These are phyloP conservation scores for Inonotus obliquus DNA, from an alignment of 1,284 basidiomycete genomes.

Conservation along the genomic window DNA sequence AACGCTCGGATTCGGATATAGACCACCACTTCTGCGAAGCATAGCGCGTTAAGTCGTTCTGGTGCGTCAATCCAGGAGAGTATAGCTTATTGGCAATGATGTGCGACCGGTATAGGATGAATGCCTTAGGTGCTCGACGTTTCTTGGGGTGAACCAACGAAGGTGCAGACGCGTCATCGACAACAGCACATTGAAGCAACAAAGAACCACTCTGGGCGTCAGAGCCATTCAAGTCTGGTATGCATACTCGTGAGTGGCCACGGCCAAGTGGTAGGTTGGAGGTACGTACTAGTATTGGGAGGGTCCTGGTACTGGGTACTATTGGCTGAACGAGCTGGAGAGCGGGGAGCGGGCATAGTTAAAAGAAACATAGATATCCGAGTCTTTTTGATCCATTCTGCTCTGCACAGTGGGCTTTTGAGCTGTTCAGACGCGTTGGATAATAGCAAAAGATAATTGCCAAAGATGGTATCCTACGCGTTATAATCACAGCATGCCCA, in stretches of 20 bases:
- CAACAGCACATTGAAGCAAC: neutral
- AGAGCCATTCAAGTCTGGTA: neutral
- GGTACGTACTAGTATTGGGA: too few relatives aligned
- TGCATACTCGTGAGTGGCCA: neutral
- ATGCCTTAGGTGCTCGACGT: constrained; percentile 4
- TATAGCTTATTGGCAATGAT: neutral
- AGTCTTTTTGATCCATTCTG: constrained; percentile 1
- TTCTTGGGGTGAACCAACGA: neutral
- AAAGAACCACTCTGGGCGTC: neutral
- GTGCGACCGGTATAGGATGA: constrained; percentile 10
- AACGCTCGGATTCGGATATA: neutral
- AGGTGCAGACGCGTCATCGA: too few relatives aligned
- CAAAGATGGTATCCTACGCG: too few relatives aligned
- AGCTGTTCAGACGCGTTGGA: too few relatives aligned
- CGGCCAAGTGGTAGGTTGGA: too few relatives aligned
- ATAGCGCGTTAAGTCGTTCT: constrained; percentile 2
- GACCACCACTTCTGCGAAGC: neutral
- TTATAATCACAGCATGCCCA: too few relatives aligned
- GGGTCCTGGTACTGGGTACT: neutral
- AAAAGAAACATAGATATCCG: too few relatives aligned
- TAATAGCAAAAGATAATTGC: too few relatives aligned
- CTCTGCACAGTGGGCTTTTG: neutral
- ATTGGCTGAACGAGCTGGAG: neutral
- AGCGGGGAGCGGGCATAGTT: constrained; percentile 7
- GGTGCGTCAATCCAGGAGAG: neutral